Base-by-base conservation (phyloP, 2,329 filamentous ascomycete genomes). In the Phialemonium atrogriseum region DNA sequence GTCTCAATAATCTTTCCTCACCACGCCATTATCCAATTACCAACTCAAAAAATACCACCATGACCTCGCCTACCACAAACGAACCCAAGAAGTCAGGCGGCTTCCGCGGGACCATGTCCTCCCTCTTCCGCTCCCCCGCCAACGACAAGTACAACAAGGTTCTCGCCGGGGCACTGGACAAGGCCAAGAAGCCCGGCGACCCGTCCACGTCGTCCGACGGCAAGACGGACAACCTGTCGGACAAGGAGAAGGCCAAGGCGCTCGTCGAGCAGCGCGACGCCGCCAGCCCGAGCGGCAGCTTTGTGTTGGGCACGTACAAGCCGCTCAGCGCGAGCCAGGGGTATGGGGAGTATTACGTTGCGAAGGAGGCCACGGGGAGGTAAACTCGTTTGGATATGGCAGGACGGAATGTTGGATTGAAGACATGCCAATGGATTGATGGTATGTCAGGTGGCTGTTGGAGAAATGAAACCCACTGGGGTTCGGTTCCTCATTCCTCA, bases 81-180 rank as follows among this genome's bases (percentile, higher is more conserved):
- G n/a, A n/a, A n/a, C n/a, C n/a, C n/a, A n/a, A n/a, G n/a, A n/a
- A n/a, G n/a, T n/a, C n/a, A n/a, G n/a, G n/a, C n/a, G n/a, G n/a
- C n/a, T n/a, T n/a, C n/a, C n/a, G n/a, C n/a, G n/a, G n/a, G n/a
- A n/a, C 27, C 27, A 8, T 29, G 8, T 15, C 27, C 15, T 18
- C 16, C 27, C 18, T 29, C 15, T 29, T 29, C 27, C 18, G 20
- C 16, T 29, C 27, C 9, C 27, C 27, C n/a, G 27, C 27, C 18
- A 18, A 15, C 15, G 27, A 29, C 14, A 18, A 15, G 7, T 19
- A 29, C 16, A 29, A n/a, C 16, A 18, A n/a, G n/a, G 27, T 29
- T 6, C 27, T 29, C 9, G 27, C 27, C n/a, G n/a, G 20, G 5
- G 20, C 15, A n/a, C 16, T 18, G 16, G 7, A 19, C 15, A 15